Evolutionary conservation across 176 grass and related monocot genomes (phyloP).

Genomic region (Tillandsia fasciculata): DNA sequence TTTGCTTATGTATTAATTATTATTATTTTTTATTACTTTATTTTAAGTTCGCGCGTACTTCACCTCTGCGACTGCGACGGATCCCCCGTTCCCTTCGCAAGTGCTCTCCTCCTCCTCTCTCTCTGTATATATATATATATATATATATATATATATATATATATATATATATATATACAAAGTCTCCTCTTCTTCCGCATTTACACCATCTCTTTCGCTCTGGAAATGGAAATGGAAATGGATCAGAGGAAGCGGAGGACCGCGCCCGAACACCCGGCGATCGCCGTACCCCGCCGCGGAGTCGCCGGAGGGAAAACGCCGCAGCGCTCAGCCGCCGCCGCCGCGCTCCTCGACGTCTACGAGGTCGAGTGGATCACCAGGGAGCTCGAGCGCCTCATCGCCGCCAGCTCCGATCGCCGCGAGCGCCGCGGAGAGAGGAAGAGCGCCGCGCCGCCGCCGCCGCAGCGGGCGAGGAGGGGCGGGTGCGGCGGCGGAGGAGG

Average conservation of each 20-base stretch:
- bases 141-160: no score
- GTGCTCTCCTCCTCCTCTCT: no score
- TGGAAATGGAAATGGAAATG: constrained; percentile 6
- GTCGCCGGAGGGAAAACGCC: not conserved
- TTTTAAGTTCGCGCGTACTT: no score
- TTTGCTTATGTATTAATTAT: no score
- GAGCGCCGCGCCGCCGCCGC: not conserved
- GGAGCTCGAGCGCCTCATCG: constrained; percentile 43
- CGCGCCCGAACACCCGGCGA: no score
- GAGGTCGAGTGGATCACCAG: constrained; percentile 62
- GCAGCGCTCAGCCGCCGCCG: not conserved
- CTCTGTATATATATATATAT: no score
- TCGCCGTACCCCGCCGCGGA: not conserved
- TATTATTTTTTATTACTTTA: no score
- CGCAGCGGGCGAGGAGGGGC: not conserved
- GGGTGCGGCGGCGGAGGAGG: not conserved
- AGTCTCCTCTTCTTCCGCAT: no score
- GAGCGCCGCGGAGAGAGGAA: not conserved
- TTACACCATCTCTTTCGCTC: not conserved
- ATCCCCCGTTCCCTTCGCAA: no score
- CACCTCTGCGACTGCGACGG: no score
- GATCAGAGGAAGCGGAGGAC: no score
- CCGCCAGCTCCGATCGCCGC: constrained; percentile 2
- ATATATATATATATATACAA: no score
- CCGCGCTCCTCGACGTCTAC: constrained; percentile 71